Base-by-base conservation (phyloP, 768 basidiomycete genomes). In the Botryobasidium botryosum region DNA sequence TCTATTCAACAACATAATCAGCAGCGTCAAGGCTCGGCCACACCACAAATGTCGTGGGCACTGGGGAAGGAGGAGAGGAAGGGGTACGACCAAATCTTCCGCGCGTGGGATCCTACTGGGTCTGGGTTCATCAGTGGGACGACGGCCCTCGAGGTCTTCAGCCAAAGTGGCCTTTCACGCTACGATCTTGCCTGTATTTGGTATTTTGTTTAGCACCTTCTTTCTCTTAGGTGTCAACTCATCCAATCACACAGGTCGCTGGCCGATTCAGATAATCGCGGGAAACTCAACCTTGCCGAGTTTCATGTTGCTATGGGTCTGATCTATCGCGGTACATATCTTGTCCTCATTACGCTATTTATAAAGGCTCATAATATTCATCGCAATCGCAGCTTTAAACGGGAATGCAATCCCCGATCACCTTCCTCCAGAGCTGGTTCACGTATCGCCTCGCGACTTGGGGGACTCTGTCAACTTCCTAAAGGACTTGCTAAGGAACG, bases 251-350 rank as follows among this genome's bases (percentile, higher is more conserved):
- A 10, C 39, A 96, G 90, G 92, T 79, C 75, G 12, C 71, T 97
- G 5, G 86, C 91, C 17, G 94, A 99, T 61, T 71, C 74, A 31
- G 82, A 91, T 49, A 87, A 97, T 61, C 78, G 88, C 20, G 94
- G 94, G 20, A 94, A 90, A 61, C 73, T 97, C 39, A 96, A 94
- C 53, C 66, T 92, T 23, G 81, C 85, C 12, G 94, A 97, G 59
- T 99, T 99, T 59, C 88, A 97, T 58, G 84, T 96, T 47, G 94
- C 94, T 0, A 99, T 99, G 92, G 88, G 85, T 43, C 67, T 97
- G 44, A 97, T 99, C 56, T 96, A 90, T 63, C 78, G 94, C 57
- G 72, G 92, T 96, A 64, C 53, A 84, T 73, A 23, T 50, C 40
- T 37, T 23, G 18, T 26, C 13, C 6, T n/a, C 23, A 27, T 24